These are phyloP conservation scores for Cercophora scortea DNA, from an alignment of 495 filamentous ascomycete species.

Conservation along the genomic window DNA sequence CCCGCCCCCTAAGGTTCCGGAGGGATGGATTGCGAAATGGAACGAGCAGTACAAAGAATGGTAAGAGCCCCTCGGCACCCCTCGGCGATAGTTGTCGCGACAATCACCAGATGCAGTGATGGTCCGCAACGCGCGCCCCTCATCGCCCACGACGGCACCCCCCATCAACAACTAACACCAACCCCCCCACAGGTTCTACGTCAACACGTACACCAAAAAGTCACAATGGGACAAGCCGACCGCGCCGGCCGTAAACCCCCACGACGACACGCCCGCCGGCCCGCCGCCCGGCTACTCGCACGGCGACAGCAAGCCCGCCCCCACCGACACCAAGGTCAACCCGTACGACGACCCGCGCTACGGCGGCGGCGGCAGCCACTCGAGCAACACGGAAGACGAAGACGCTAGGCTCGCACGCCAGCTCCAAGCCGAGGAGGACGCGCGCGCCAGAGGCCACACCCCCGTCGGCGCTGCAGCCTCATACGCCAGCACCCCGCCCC, in stretches of 20 bases:
- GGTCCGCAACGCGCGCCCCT: background rate
- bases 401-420: conserved; percentile 69
- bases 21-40: conserved; percentile 80
- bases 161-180: conserved; percentile 50
- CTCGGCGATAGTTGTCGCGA: background rate
- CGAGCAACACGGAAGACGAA: conserved; percentile 34
- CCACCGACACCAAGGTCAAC: conserved; percentile 53
- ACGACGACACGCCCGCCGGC: conserved; percentile 35
- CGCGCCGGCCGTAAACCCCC: conserved; percentile 43
- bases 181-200: conserved; percentile 60
- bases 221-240: conserved; percentile 83
- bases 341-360: conserved; percentile 46
- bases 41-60: conserved; percentile 72
- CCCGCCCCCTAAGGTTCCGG: conserved; percentile 78
- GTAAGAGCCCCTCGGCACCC: conserved; percentile 35
- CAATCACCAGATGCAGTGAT: background rate
- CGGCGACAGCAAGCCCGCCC: conserved; percentile 23
- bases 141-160: conserved; percentile 81
- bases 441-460: conserved; percentile 34
- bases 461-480: conserved; percentile 4
- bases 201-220: conserved; percentile 75
- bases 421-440: conserved; percentile 78
- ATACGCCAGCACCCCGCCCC: conserved; percentile 15
- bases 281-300: conserved; percentile 60
- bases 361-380: conserved; percentile 3